A percentile compares a stretch with the other conserved stretches of the same genome.
phyloP scores from a whole-genome alignment of 495 filamentous ascomycete species.

The Platismatia glauca region DNA sequence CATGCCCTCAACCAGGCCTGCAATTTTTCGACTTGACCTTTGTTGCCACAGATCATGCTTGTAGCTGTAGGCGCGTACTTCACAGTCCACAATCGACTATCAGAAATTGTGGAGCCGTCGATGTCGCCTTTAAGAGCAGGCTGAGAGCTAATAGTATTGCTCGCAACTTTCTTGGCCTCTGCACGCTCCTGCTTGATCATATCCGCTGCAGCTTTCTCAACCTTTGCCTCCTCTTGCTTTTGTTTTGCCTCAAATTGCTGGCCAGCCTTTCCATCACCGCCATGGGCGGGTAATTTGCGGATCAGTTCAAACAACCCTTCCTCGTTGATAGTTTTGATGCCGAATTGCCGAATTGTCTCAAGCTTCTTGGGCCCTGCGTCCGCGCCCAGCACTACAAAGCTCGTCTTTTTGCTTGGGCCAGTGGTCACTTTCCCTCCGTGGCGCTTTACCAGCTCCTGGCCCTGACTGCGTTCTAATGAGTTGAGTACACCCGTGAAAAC shows the following conservation, averaged over 20 bases:
- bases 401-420: conserved; percentile 86
- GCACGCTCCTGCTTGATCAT: conserved; percentile 60
- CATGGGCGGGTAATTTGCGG: conserved; percentile 69
- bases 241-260: conserved; percentile 73
- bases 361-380: conserved; percentile 94
- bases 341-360: conserved; percentile 65
- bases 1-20: conserved; percentile 80
- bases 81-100: conserved; percentile 80
- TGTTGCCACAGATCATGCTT: conserved; percentile 93
- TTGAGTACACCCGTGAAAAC: conserved; percentile 92
- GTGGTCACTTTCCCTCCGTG: conserved; percentile 85
- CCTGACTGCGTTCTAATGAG: conserved; percentile 74
- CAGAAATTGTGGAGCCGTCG: conserved; percentile 32
- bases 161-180: conserved; percentile 42
- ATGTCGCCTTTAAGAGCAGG: conserved; percentile 23
- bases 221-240: conserved; percentile 68
- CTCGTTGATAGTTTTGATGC: conserved; percentile 86
- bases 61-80: conserved; percentile 85
- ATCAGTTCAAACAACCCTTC: conserved; percentile 87
- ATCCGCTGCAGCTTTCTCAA: conserved; percentile 64
- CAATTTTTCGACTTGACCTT: conserved; percentile 77
- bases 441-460: conserved; percentile 75
- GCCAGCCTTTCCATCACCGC: conserved; percentile 80
- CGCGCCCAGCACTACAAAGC: conserved; percentile 79
- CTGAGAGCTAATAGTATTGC: conserved; percentile 18